phyloP scores from a whole-genome alignment of 2,329 filamentous ascomycete genomes.

The Fusarium sambucinum region DNA sequence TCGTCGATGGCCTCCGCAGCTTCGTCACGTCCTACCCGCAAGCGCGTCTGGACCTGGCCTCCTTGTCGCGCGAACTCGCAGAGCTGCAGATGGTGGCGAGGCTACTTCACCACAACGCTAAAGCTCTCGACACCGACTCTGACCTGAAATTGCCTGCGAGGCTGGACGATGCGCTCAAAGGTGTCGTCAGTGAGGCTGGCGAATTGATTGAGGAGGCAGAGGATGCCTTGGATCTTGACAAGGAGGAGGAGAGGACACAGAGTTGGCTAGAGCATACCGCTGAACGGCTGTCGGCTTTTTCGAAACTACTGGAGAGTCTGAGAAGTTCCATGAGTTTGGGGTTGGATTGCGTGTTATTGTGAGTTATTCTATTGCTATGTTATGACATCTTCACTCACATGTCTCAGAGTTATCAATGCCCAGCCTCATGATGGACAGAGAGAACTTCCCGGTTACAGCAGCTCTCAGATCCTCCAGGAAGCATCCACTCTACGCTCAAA shows the following conservation, averaged over 20 bases:
- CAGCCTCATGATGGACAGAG: slow-evolving; percentile 32
- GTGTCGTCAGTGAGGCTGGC: slow-evolving; percentile 37
- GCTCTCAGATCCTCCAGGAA: slow-evolving; percentile 47
- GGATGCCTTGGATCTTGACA: slow-evolving; percentile 38
- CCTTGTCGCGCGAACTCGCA: slow-evolving; percentile 47
- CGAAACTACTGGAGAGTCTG: slow-evolving; percentile 35
- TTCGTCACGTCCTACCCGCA: slow-evolving; percentile 45
- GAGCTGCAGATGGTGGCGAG: slow-evolving; percentile 47
- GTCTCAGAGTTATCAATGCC: slow-evolving; percentile 40
- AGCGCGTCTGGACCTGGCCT: slow-evolving; percentile 42
- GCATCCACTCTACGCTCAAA: slow-evolving; percentile 37
- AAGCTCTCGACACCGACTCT: slow-evolving; percentile 25
- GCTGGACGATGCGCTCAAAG: slow-evolving; percentile 30
- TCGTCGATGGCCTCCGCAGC: slow-evolving; percentile 40
- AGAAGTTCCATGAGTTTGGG: slow-evolving; percentile 45
- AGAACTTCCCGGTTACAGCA: slow-evolving; percentile 47
- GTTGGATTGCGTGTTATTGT: slow-evolving; percentile 41
- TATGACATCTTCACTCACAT: slow-evolving; percentile 4
- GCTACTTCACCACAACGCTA: slow-evolving; percentile 44
- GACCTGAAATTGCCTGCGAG: slow-evolving; percentile 22
- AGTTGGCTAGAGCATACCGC: slow-evolving; percentile 45
- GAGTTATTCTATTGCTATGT: background rate
- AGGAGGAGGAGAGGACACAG: slow-evolving; percentile 25
- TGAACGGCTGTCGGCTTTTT: slow-evolving; percentile 40
- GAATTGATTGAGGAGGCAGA: slow-evolving; percentile 41